Conservation (phyloP, 2,329 filamentous ascomycete species). For the Penicillium sp. region DNA sequence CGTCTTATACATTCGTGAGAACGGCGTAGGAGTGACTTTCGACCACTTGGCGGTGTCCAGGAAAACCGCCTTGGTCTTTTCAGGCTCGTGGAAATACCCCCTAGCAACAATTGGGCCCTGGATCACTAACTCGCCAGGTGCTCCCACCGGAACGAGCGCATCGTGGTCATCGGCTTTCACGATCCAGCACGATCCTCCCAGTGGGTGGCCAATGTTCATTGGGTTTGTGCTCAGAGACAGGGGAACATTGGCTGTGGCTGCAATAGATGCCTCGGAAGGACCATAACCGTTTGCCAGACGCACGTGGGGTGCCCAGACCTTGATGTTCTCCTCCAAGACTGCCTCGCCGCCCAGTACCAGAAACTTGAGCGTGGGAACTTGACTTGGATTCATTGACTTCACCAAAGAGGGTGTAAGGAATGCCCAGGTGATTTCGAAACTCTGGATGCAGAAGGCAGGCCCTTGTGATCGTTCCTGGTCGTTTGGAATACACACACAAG, state of each 20-base stretch:
- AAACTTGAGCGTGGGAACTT: not conserved
- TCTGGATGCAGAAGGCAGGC: not conserved
- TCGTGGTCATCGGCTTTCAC: conserved; percentile 3
- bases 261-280: not conserved
- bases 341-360: not conserved
- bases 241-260: not conserved
- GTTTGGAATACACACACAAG: conserved; percentile 42
- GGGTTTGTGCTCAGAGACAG: not conserved
- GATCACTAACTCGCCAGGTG: conserved; percentile 5
- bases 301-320: not conserved
- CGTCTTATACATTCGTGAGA: not conserved
- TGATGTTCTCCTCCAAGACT: not conserved
- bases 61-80: conserved; percentile 4
- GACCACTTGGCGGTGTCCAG: not conserved
- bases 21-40: not conserved
- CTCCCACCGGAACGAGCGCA: conserved; percentile 4
- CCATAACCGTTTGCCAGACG: not conserved
- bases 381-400: not conserved
- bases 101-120: conserved; percentile 1
- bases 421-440: conserved; percentile 1
- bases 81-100: conserved; percentile 2
- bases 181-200: conserved; percentile 1
- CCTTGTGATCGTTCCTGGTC: conserved; percentile 30
- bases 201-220: not conserved
- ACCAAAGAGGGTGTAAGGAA: conserved; percentile 8